Percentiles rank a stretch among this genome's conserved stretches.
Conservation (phyloP, 441 rosid species). For the Raphanus hybrid region DNA sequence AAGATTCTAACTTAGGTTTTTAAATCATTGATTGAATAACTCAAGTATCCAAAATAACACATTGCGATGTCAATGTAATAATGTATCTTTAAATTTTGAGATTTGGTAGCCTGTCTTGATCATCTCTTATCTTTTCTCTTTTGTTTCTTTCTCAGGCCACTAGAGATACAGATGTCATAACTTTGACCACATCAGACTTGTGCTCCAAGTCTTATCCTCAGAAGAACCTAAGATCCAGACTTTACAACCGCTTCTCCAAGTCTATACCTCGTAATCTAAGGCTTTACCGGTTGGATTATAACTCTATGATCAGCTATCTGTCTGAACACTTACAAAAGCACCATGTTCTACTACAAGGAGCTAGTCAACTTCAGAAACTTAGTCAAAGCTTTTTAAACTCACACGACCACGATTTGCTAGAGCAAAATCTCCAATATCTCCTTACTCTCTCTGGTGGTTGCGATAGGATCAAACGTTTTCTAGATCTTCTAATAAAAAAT, state of each 20-base stretch:
- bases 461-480: background rate
- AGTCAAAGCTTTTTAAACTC: slow-evolving; percentile 2
- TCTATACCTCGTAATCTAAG: background rate
- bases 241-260: background rate
- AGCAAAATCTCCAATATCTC: background rate
- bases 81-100: background rate
- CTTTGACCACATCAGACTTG: background rate
- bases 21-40: background rate
- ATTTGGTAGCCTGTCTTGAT: background rate
- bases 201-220: background rate
- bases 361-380: background rate
- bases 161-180: background rate
- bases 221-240: background rate
- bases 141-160: background rate
- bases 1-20: background rate
- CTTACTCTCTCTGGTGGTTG: slow-evolving; percentile 4
- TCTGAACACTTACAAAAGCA: background rate
- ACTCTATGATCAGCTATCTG: background rate
- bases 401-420: slow-evolving; percentile 2
- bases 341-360: background rate
- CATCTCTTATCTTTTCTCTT: background rate
- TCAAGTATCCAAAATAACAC: background rate
- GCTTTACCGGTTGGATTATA: slow-evolving; percentile 1
- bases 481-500: background rate
- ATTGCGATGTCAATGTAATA: background rate